These are phyloP conservation scores for Phyllosticta citrichinensis DNA, from an alignment of 2,329 filamentous ascomycete genomes.

Conservation along the genomic window DNA sequence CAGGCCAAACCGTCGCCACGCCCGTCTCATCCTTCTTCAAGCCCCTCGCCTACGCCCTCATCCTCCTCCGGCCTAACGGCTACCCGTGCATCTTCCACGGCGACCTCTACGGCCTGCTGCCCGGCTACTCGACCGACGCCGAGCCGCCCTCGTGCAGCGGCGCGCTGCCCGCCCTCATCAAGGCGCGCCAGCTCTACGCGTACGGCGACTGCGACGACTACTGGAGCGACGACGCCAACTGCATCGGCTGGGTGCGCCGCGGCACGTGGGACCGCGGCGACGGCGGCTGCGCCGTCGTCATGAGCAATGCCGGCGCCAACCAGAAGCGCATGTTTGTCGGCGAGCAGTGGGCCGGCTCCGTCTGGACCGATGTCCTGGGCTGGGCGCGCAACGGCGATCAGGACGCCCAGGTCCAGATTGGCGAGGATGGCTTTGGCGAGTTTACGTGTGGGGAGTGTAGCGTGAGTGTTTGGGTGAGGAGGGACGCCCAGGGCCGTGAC, in stretches of 20 bases:
- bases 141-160: conserved; percentile 44
- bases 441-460: conserved; percentile 46
- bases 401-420: conserved; percentile 46
- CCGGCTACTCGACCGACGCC: conserved; percentile 22
- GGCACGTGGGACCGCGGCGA: conserved; percentile 33
- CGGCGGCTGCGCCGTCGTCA: conserved; percentile 33
- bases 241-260: conserved; percentile 51
- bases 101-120: conserved; percentile 54
- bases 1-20: conserved; percentile 53
- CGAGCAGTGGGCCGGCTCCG: conserved; percentile 45
- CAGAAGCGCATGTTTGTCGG: conserved; percentile 55
- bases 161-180: conserved; percentile 48
- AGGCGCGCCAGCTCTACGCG: conserved; percentile 55
- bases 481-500: conserved; percentile 25
- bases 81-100: conserved; percentile 62
- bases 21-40: conserved; percentile 59
- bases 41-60: conserved; percentile 60
- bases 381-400: conserved; percentile 34
- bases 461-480: conserved; percentile 49
- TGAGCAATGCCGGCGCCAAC: conserved; percentile 42
- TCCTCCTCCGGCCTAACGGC: conserved; percentile 54
- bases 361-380: conserved; percentile 53
- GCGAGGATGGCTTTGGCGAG: conserved; percentile 46
- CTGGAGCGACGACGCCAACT: conserved; percentile 45
- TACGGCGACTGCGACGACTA: conserved; percentile 58